Base-by-base conservation (phyloP, 2,329 filamentous ascomycete species). In the Cytospora mali region DNA sequence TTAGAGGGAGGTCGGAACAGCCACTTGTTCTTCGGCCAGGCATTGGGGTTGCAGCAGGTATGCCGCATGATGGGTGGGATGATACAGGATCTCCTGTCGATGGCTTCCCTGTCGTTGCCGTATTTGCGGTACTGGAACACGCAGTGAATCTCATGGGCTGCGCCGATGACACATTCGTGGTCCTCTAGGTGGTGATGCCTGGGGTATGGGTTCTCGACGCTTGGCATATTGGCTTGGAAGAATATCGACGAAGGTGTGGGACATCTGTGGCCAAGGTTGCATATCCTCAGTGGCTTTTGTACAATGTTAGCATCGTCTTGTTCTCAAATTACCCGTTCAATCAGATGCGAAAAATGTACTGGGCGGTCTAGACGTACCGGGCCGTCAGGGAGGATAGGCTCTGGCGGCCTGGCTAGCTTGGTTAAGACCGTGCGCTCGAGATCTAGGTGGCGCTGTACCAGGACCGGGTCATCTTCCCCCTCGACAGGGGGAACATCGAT, bases 61-160 rank as follows among this genome's bases (percentile, higher is more conserved):
- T 64, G 62, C 35, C 16, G 50, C n/a, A 62, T 16, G 10, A 48
- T 62, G 39, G 55, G 51, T 23, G 62, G 62, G 53, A 64, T 39
- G 35, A 60, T 61, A 25, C 58, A 64, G 23, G 42, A 33, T 21
- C 48, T 51, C 29, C 39, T 53, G 39, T 62, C 52, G 33, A 25
- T 23, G 23, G 25, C 16, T n/a, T 56, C 42, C 13, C 23, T 50
- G 28, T 4, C 14, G 2, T 21, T 46, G n/a, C n/a, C 6, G 50
- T 29, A 39, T 33, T 3, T 33, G 48, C 18, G 27, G 29, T 51
- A 51, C 13, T 54, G 42, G 51, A 62, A 64, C 6, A 58, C 62
- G 59, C 62, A 64, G 59, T 64, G 62, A 14, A 64, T 21, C 16
- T 39, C n/a, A 50, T 64, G 62, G 21, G 31, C 54, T 13, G 54